Base-by-base conservation (phyloP, 2,329 filamentous ascomycete species). In the Colletotrichum godetiae region DNA sequence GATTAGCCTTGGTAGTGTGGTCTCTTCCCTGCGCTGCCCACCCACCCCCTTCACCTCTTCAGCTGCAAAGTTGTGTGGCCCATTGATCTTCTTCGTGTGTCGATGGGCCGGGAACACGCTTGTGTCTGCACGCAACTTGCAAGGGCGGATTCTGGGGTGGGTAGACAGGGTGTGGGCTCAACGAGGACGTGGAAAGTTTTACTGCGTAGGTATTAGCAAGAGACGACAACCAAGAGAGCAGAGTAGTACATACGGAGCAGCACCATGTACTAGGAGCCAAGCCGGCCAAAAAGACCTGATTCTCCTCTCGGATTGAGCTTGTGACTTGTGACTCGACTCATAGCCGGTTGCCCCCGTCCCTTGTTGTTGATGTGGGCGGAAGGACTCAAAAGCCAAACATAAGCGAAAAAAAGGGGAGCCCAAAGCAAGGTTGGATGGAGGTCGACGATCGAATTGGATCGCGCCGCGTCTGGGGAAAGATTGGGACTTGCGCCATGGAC, bases 381-480 rank as follows among this genome's bases (percentile, higher is more conserved):
- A 37, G 62, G 59, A 33, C 33, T 31, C 27, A 13, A 58, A 62
- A 46, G 33, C 55, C 59, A 73, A 73, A 69, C 66, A 70, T 42
- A 65, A 73, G 60, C 33, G 60, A 73, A 29, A 64, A 64, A 65
- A 70, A 65, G 68, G 61, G 55, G 67, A 52, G 62, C 42, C 53
- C 33, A 73, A 46, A n/a, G 53, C 59, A 62, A 33, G 35, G 29
- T 24, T 22, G 12, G 31, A 37, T 33, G 46, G 49, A 37, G 4
- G 57, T 55, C 24, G 68, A 31, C 60, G 70, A 73, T 73, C 67
- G 70, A 73, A 73, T 73, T 69, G 70, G 60, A 73, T 73, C 60
- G 70, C 60, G 69, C 69, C 69, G 60, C 35, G 55, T 73, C 70
- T 64, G 70, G 70, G 70, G 70, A 73, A 73, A 73, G 59, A 69